Evolutionary conservation across 768 basidiomycete species (phyloP), one percentile per base, ranked within the genome.

Genomic region (Rhodotorula kratochvilovae): DNA sequence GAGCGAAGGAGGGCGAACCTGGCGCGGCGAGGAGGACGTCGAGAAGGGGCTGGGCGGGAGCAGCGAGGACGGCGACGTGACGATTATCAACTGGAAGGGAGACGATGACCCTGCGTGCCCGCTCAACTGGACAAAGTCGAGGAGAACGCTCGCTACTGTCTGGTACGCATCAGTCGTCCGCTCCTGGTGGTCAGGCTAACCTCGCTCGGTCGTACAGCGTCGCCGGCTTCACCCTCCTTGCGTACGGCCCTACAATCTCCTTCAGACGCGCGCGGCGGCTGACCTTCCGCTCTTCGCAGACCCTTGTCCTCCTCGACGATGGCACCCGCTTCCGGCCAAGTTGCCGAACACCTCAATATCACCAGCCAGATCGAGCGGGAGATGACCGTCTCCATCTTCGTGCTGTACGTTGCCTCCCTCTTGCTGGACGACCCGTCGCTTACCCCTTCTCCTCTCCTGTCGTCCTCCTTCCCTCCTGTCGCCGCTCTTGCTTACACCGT

Each of bases 221-320:
- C 39, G 73, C 69, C 2, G 60, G 58, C 7, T 68, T 71, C 55
- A 74, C 73, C 3, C 63, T 74, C 29, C 48, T 70, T 0, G 66
- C 66, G 66, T 67, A n/a, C 27, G 66, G 31, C 27, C 25, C 3
- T 43, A n/a, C n/a, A n/a, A n/a, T n/a, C n/a, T n/a, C n/a, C n/a
- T n/a, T n/a, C n/a, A n/a, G n/a, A n/a, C n/a, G n/a, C 27, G 2
- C 23, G 19, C 5, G 15, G 7, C 5, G 17, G 46, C 43, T 25
- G 3, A 23, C 11, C 46, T 15, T 25, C 33, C 7, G 13, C 15
- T 16, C 12, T 29, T 23, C 45, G n/a, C 55, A 68, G 67, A 10
- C 87, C 89, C 0, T 82, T 90, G 1, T 86, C 89, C 0, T 91
- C 90, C 8, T 85, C 88, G 8, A 89, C 89, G 86, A 81, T 90